These are phyloP conservation scores for Paecilomyces dactylethromorphus DNA, from an alignment of 2,329 filamentous ascomycete genomes.

Conservation along the genomic window DNA sequence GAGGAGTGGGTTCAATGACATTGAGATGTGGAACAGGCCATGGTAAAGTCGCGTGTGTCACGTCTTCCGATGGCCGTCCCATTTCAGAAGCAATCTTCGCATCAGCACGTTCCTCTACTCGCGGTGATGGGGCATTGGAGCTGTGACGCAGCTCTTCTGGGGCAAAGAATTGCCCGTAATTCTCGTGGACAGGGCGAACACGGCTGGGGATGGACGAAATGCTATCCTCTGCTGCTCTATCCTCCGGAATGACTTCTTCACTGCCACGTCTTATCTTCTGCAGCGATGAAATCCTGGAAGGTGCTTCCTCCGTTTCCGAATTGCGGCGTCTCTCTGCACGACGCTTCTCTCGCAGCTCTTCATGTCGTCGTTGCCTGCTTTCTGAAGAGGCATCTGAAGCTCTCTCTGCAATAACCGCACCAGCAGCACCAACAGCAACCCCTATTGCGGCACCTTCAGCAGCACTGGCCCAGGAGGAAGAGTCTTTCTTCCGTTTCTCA, in stretches of 20 bases:
- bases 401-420: constrained; percentile 32
- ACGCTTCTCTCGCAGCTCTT: constrained; percentile 31
- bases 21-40: constrained; percentile 49
- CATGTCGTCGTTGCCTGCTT: constrained; percentile 26
- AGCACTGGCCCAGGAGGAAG: constrained; percentile 22
- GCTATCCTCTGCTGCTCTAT: constrained; percentile 10
- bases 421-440: constrained; percentile 41
- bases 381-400: constrained; percentile 20
- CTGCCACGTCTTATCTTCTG: neutral
- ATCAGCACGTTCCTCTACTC: constrained; percentile 17
- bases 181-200: constrained; percentile 31
- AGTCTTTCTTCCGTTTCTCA: constrained; percentile 21
- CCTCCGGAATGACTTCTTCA: constrained; percentile 10
- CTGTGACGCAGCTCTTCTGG: constrained; percentile 34
- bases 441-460: constrained; percentile 48
- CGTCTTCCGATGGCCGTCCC: constrained; percentile 6
- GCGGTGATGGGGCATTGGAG: constrained; percentile 26
- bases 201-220: neutral
- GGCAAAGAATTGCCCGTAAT: constrained; percentile 37
- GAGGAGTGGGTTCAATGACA: constrained; percentile 53
- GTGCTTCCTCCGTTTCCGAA: constrained; percentile 14
- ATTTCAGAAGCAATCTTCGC: constrained; percentile 15
- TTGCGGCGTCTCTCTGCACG: constrained; percentile 32
- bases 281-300: constrained; percentile 14
- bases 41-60: constrained; percentile 16